Evolutionary conservation across 805 yeast species (phyloP).

Genomic region (Candida ulmi): DNA sequence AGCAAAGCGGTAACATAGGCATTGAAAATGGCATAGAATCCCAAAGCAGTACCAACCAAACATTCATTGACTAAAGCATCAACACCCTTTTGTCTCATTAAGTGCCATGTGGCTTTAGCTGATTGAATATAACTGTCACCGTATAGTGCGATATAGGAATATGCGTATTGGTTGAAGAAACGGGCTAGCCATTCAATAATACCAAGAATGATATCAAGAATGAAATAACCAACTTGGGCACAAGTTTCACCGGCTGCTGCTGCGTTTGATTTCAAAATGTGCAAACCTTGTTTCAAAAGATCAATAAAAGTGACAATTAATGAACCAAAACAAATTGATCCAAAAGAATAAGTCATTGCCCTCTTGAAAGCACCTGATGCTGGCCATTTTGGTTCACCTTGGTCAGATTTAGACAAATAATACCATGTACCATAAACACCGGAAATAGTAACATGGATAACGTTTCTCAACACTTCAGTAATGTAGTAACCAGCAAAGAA

Average conservation of each 20-base stretch:
- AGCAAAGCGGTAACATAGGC: constrained; percentile 61
- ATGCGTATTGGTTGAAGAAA: constrained; percentile 88
- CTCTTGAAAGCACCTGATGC: constrained; percentile 77
- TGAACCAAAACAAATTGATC: constrained; percentile 86
- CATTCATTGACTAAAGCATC: constrained; percentile 84
- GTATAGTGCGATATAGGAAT: constrained; percentile 79
- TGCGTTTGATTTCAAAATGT: constrained; percentile 46
- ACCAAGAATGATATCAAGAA: constrained; percentile 55
- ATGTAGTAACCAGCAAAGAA: constrained; percentile 81
- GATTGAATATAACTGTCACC: constrained; percentile 73
- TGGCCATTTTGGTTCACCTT: constrained; percentile 74
- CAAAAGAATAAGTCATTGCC: constrained; percentile 81
- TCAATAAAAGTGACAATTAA: constrained; percentile 68
- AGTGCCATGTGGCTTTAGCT: constrained; percentile 77
- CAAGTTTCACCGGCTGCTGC: constrained; percentile 46
- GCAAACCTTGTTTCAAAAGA: constrained; percentile 50
- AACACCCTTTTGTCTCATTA: constrained; percentile 73
- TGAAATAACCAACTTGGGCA: constrained; percentile 45
- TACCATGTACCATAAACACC: constrained; percentile 93
- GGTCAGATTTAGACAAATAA: constrained; percentile 67
- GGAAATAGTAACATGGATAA: constrained; percentile 74
- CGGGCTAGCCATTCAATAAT: constrained; percentile 73
- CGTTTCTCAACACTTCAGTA: constrained; percentile 75
- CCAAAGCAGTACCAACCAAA: constrained; percentile 69
- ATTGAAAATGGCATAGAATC: constrained; percentile 69